Percentiles rank a stretch among this genome's conserved stretches.
Evolutionary conservation across 202 grass and related monocot species (phyloP).

Genomic region (Setaria italica): DNA sequence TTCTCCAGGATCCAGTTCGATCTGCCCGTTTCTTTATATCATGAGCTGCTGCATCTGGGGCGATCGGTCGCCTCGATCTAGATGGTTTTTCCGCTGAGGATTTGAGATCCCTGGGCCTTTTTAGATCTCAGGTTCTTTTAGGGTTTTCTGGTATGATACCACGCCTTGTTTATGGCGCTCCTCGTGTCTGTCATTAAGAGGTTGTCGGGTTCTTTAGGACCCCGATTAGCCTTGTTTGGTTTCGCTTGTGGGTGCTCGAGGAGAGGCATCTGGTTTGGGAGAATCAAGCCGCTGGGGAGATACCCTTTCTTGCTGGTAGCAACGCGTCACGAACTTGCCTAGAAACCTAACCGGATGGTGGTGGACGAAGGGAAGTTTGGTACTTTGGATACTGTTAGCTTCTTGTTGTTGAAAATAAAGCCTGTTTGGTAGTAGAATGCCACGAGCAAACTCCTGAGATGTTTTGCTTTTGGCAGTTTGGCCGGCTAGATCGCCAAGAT

Average conservation of each 20-base stretch:
- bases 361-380: neutral
- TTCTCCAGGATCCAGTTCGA: constrained; percentile 32
- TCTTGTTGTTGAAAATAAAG: neutral
- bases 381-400: neutral
- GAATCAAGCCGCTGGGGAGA: neutral
- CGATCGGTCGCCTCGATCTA: constrained; percentile 7
- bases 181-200: constrained; percentile 44
- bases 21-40: constrained; percentile 11
- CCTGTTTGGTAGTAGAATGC: neutral
- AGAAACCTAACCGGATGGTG: neutral
- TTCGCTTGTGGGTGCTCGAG: constrained; percentile 27
- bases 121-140: constrained; percentile 46
- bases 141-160: constrained; percentile 13
- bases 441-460: neutral
- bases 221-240: constrained; percentile 30
- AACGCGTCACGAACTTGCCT: constrained; percentile 19
- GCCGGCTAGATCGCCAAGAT: constrained; percentile 14
- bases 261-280: constrained; percentile 22
- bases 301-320: neutral
- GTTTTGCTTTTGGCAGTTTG: constrained; percentile 10
- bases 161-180: constrained; percentile 25
- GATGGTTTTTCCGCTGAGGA: constrained; percentile 1
- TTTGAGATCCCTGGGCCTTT: constrained; percentile 41
- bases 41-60: constrained; percentile 16
- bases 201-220: constrained; percentile 15